A percentile compares a stretch with the other conserved stretches of the same genome.
Conservation (phyloP, 805 yeast species). For the Lipomyces starkeyi region DNA sequence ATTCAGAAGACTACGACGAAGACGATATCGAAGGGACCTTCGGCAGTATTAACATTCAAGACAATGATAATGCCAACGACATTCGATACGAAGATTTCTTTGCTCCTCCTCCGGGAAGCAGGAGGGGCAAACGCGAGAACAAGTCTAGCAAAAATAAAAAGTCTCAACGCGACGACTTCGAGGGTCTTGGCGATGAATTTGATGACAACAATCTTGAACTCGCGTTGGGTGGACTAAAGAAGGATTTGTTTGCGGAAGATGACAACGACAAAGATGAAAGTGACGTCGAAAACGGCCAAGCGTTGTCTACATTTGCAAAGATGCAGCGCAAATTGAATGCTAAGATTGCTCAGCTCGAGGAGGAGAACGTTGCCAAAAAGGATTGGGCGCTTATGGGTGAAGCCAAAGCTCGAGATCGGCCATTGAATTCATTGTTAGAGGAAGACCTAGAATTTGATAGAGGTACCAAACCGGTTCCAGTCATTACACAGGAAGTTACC, state of each 20-base stretch:
- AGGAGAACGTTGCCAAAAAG: constrained; percentile 87
- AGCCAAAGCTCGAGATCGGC: constrained; percentile 78
- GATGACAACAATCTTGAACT: constrained; percentile 41
- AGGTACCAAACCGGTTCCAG: constrained; percentile 94
- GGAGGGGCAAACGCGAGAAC: constrained; percentile 9
- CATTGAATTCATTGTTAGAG: constrained; percentile 79
- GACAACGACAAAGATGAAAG: constrained; percentile 66
- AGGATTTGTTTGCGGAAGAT: constrained; percentile 51
- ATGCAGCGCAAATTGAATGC: constrained; percentile 77
- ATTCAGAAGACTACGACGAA: constrained; percentile 41
- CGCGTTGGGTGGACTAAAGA: constrained; percentile 45
- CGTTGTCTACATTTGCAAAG: constrained; percentile 61
- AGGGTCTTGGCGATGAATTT: constrained; percentile 40
- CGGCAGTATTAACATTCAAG: constrained; percentile 15
- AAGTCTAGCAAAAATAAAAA: constrained; percentile 18
- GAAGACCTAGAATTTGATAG: constrained; percentile 90
- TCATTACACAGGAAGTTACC: constrained; percentile 86
- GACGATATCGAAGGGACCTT: constrained; percentile 51
- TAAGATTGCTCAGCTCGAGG: constrained; percentile 80
- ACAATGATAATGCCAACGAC: constrained; percentile 42
- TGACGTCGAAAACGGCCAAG: constrained; percentile 64
- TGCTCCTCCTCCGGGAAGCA: constrained; percentile 44
- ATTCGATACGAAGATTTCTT: constrained; percentile 50
- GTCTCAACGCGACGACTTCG: constrained; percentile 33
- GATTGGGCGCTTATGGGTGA: constrained; percentile 96